A percentile compares a stretch with the other conserved stretches of the same genome.
These are phyloP conservation scores for Cocos nucifera DNA, from an alignment of 176 grass and related monocot species.

Conservation along the genomic window DNA sequence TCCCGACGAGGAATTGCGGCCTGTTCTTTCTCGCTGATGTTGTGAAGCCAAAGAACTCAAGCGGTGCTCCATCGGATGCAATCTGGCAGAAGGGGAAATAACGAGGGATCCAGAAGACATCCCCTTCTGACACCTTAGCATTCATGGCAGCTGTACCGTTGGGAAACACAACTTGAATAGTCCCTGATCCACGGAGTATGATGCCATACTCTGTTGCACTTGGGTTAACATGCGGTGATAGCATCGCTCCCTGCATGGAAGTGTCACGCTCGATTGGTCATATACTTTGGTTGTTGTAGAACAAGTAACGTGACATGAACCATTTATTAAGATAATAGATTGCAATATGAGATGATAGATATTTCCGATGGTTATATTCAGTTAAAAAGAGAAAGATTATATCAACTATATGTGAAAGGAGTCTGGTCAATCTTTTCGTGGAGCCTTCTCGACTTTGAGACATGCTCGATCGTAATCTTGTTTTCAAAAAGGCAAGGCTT, in stretches of 20 bases:
- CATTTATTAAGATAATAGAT: too few relatives aligned
- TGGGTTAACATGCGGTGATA: constrained; percentile 4
- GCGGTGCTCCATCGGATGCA: not conserved
- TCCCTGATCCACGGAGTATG: constrained; percentile 1
- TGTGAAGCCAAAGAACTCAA: not conserved
- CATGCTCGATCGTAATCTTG: too few relatives aligned
- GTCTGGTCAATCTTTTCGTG: too few relatives aligned
- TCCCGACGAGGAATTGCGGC: too few relatives aligned
- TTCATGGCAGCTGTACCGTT: not conserved
- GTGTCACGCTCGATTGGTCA: too few relatives aligned
- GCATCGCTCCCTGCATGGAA: constrained; percentile 4
- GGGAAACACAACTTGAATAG: constrained; percentile 3
- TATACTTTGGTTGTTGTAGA: too few relatives aligned
- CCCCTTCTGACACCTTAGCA: constrained; percentile 1
- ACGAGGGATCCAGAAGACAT: constrained; percentile 13
- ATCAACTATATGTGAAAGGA: not conserved
- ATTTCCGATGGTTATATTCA: too few relatives aligned
- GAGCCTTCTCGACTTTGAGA: too few relatives aligned
- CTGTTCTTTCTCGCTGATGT: too few relatives aligned
- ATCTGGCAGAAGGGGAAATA: constrained; percentile 11
- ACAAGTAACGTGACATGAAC: too few relatives aligned
- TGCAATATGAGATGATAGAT: too few relatives aligned
- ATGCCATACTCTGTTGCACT: constrained; percentile 6
- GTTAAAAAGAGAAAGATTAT: not conserved
- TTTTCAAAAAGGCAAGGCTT: too few relatives aligned